Evolutionary conservation across 2,329 filamentous ascomycete genomes (phyloP).

Genomic region (Raffaelea ambrosiae): DNA sequence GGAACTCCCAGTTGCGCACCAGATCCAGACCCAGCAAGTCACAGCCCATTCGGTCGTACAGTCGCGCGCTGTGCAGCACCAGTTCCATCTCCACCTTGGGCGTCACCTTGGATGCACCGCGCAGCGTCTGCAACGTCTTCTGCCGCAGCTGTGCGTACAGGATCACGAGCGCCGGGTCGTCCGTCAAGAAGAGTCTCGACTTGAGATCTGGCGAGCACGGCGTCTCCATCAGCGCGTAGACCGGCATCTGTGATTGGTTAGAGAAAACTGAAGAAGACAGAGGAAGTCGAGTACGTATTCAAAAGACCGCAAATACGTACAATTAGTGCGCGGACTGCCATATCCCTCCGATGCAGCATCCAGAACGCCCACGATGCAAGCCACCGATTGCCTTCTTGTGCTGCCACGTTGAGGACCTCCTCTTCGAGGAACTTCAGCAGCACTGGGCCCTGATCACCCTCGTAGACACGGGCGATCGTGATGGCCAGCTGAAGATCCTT

Average conservation of each 20-base stretch:
- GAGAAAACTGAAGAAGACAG: not conserved
- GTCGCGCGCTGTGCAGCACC: conserved; percentile 71
- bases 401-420: conserved; percentile 68
- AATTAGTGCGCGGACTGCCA: conserved; percentile 76
- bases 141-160: conserved; percentile 81
- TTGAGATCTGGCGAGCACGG: conserved; percentile 61
- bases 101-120: conserved; percentile 74
- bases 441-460: conserved; percentile 71
- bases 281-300: not conserved
- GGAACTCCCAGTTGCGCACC: conserved; percentile 75
- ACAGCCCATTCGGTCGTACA: conserved; percentile 89
- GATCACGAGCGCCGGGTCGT: conserved; percentile 82
- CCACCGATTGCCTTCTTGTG: conserved; percentile 81
- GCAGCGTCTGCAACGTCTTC: conserved; percentile 72
- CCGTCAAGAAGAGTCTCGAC: conserved; percentile 73
- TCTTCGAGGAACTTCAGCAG: conserved; percentile 68
- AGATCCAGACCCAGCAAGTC: conserved; percentile 82
- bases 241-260: conserved; percentile 53
- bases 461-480: conserved; percentile 78
- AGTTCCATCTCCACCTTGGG: conserved; percentile 81
- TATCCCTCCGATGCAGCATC: conserved; percentile 74
- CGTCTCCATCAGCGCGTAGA: conserved; percentile 64
- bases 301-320: conserved; percentile 42
- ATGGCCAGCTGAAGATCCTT: conserved; percentile 86
- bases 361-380: conserved; percentile 93